A percentile compares a stretch with the other conserved stretches of the same genome.
Conservation (phyloP, 768 basidiomycete genomes). For the Auriscalpium vulgare region DNA sequence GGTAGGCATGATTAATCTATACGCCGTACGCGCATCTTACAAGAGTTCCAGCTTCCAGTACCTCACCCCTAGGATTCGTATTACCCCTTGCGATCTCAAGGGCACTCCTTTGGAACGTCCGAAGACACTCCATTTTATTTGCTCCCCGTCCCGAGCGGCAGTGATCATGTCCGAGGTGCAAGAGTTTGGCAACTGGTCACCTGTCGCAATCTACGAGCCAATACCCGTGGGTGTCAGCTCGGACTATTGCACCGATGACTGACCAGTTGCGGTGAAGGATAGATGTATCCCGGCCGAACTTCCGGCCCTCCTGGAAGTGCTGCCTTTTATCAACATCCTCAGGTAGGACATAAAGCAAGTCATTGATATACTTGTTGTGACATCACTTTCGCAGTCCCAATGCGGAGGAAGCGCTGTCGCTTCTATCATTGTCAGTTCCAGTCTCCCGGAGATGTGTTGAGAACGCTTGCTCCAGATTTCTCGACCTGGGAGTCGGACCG, state of each 20-base stretch:
- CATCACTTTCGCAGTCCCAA: conserved; percentile 48
- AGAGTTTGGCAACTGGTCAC: conserved; percentile 48
- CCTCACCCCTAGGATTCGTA: conserved; percentile 58
- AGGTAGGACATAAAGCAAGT: conserved; percentile 36
- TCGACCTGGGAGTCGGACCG: conserved; percentile 50
- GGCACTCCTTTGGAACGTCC: conserved; percentile 45
- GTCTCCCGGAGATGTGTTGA: conserved; percentile 51
- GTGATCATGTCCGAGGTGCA: conserved; percentile 59
- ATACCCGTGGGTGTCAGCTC: conserved; percentile 54
- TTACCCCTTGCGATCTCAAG: conserved; percentile 62
- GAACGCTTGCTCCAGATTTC: conserved; percentile 54
- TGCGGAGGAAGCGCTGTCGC: conserved; percentile 69
- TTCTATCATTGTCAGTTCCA: conserved; percentile 48
- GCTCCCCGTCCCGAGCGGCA: conserved; percentile 67
- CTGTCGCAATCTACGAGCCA: conserved; percentile 74
- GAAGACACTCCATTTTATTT: conserved; percentile 70
- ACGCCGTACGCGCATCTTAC: conserved; percentile 3
- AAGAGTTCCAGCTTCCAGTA: conserved; percentile 62
- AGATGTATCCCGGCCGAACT: conserved; percentile 77
- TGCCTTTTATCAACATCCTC: conserved; percentile 56
- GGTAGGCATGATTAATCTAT: conserved; percentile 32
- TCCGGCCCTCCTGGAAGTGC: conserved; percentile 49
- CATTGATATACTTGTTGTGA: too few species aligned
- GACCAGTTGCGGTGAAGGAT: conserved; percentile 36
- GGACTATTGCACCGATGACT: background rate